Evolutionary conservation across 768 basidiomycete genomes (phyloP).

Genomic region (Hemileccinum rubropunctum): DNA sequence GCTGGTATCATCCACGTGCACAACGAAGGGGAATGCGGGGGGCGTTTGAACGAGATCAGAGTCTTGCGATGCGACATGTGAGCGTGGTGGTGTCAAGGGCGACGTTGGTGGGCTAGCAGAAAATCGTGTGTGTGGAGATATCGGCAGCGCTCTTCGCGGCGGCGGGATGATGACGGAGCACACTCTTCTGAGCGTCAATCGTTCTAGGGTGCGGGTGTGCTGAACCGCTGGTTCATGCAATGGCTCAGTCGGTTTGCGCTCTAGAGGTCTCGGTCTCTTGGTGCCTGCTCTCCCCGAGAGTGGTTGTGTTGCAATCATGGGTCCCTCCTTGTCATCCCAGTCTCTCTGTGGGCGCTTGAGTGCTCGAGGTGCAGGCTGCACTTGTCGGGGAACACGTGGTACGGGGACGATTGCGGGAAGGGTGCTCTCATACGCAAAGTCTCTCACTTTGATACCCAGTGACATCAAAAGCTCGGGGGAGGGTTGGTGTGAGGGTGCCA

Average conservation of each 20-base stretch:
- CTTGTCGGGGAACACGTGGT: conserved; percentile 44
- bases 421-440: conserved; percentile 69
- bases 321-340: neutral
- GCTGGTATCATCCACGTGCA: conserved; percentile 33
- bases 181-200: conserved; percentile 15
- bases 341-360: conserved; percentile 39
- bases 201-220: conserved; percentile 18
- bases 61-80: conserved; percentile 22
- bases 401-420: conserved; percentile 59
- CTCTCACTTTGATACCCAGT: conserved; percentile 44
- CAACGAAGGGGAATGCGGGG: conserved; percentile 26
- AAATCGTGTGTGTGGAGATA: conserved; percentile 6
- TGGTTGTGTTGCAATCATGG: too few species aligned
- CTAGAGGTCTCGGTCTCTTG: conserved; percentile 29
- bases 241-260: conserved; percentile 36
- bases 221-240: conserved; percentile 21
- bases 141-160: neutral
- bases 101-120: conserved; percentile 23
- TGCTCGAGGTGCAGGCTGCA: conserved; percentile 40
- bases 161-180: conserved; percentile 11
- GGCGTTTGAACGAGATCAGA: conserved; percentile 50
- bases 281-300: neutral
- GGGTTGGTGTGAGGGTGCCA: conserved; percentile 34
- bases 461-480: conserved; percentile 26
- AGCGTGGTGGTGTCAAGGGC: conserved; percentile 30